These are phyloP conservation scores for Breynia disticha DNA, from an alignment of 441 rosid genomes.

Conservation along the genomic window DNA sequence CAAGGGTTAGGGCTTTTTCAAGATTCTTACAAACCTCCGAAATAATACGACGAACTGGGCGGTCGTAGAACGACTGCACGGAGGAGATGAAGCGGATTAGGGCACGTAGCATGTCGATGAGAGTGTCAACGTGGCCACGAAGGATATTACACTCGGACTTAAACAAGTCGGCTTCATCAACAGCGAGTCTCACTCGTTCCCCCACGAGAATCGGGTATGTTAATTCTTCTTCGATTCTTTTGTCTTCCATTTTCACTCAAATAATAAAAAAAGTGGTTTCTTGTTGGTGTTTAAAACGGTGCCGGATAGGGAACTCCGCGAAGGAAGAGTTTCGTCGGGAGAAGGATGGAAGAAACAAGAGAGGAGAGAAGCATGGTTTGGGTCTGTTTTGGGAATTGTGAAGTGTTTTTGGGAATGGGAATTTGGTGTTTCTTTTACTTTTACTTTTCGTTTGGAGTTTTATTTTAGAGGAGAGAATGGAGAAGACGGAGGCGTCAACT, in stretches of 20 bases:
- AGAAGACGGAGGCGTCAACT: too few species aligned
- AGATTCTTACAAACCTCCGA: slow-evolving; percentile 45
- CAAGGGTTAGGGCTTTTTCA: slow-evolving; percentile 42
- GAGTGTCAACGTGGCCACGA: slow-evolving; percentile 26
- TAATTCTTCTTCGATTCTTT: slow-evolving; percentile 38
- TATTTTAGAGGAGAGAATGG: too few species aligned
- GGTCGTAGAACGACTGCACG: slow-evolving; percentile 39
- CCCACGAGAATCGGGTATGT: slow-evolving; percentile 28
- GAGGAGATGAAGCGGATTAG: slow-evolving; percentile 34
- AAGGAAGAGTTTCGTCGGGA: too few species aligned
- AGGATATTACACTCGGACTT: slow-evolving; percentile 33
- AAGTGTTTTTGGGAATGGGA: too few species aligned
- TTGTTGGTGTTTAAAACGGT: background rate
- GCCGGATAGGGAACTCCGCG: background rate
- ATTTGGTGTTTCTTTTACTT: too few species aligned
- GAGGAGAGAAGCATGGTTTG: too few species aligned
- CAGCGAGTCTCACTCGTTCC: slow-evolving; percentile 30
- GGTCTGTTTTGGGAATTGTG: too few species aligned
- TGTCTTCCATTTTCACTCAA: slow-evolving; percentile 26
- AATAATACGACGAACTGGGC: slow-evolving; percentile 36
- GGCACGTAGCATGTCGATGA: slow-evolving; percentile 41
- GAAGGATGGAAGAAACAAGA: too few species aligned
- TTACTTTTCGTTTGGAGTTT: too few species aligned
- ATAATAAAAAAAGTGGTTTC: background rate
- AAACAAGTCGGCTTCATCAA: slow-evolving; percentile 36